Evolutionary conservation across 2,329 filamentous ascomycete species (phyloP), one percentile per base, ranked within the genome.

Genomic region (Raffaelea deltoideospora): DNA sequence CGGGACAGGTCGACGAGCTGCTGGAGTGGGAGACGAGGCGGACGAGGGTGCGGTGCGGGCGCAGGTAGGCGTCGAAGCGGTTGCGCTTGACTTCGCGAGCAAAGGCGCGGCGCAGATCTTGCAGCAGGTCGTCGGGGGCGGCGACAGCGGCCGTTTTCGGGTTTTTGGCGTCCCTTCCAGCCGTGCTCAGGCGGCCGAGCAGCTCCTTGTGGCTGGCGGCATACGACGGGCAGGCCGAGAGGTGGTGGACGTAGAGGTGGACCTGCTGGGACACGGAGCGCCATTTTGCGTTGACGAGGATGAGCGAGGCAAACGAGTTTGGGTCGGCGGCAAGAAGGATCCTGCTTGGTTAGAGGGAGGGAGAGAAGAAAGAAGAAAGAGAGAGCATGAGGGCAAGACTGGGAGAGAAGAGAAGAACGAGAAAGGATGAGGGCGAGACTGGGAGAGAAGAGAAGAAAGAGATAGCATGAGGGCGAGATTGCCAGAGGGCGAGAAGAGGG

Each of bases 21-120:
- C 83, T 83, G 6, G 81, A 86, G 34, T 79, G 84, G 27, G 83
- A 90, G 11, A 92, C 76, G 35, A 94, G 64, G 51, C 80, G 87
- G 49, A 93, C 70, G 31, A 82, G 63, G 6, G 79, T 87, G 49
- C 71, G 67, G 41, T 58, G 68, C 4, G 83, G 82, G 15, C 79
- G 71, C 35, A 85, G 54, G 52, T 83, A 87, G 26, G 77, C 73
- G 46, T 83, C 75, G 52, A 87, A 88, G 34, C 85, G 64, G 56
- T 83, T 84, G 39, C 80, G 71, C 55, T 84, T 82, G 45, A 79
- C 70, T 51, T 87, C 76, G 34, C 65, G 65, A 9, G 72, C 67
- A 50, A 90, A 87, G 20, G 72, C 61, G 17, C 64, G 65, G 39
- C 81, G 78, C 23, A 88, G 60, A 17, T 55, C 57, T 31, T 68